Conservation (phyloP, 2,329 filamentous ascomycete genomes). For the Sporothrix variecibatus region DNA sequence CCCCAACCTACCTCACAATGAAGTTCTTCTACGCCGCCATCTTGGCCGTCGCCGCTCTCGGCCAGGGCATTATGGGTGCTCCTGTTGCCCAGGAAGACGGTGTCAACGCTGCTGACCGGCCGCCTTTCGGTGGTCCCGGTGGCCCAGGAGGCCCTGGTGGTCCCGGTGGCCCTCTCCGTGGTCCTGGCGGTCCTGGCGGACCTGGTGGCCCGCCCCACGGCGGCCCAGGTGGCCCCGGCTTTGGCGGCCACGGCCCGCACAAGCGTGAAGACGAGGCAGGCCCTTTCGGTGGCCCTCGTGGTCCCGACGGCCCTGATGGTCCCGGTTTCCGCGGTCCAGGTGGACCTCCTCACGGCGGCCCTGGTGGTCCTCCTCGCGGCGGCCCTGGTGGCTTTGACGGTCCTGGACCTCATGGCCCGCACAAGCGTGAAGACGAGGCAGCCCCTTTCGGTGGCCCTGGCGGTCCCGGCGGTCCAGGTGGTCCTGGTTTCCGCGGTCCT, state of each 20-base stretch:
- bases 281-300: neutral
- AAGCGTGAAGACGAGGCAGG: neutral
- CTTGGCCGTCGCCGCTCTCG: neutral
- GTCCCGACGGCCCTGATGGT: neutral
- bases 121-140: neutral
- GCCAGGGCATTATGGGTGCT: neutral
- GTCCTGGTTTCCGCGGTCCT: too few relatives aligned
- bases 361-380: neutral
- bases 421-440: neutral
- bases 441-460: neutral
- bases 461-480: neutral
- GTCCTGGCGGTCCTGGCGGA: neutral
- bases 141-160: neutral
- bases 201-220: neutral
- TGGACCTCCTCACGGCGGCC: neutral
- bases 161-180: neutral
- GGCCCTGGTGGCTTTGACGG: neutral
- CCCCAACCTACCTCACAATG: neutral
- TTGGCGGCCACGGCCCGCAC: neutral
- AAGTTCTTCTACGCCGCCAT: slow-evolving; percentile 19
- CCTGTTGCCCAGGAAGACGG: neutral
- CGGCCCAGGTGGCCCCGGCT: neutral
- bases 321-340: too few relatives aligned
- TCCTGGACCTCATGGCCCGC: neutral
- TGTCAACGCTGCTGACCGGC: neutral